A percentile compares a stretch with the other conserved stretches of the same genome.
phyloP scores from a whole-genome alignment of 257 asterid genomes.

The Solanum peruvianum region DNA sequence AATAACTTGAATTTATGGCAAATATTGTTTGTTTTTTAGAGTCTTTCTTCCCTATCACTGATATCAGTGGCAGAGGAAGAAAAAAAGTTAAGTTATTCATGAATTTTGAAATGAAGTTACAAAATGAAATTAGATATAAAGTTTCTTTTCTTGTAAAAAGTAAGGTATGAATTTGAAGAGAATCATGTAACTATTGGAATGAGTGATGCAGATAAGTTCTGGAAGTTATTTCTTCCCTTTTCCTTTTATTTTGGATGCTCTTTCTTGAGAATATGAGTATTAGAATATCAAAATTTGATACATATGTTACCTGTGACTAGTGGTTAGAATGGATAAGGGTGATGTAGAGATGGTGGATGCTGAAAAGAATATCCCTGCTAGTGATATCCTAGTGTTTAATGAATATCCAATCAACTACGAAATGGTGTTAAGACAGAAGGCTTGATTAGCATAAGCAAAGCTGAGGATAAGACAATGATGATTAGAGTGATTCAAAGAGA shows the following conservation, averaged over 20 bases:
- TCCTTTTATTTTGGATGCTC: background rate
- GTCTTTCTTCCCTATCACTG: too few relatives aligned
- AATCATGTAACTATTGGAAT: background rate
- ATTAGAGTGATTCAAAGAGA: constrained; percentile 1
- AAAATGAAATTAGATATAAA: background rate
- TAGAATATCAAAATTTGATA: background rate
- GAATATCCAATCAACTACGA: too few relatives aligned
- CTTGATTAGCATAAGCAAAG: background rate
- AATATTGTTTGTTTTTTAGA: too few relatives aligned
- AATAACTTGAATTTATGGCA: too few relatives aligned
- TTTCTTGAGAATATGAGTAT: background rate
- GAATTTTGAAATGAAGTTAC: too few relatives aligned
- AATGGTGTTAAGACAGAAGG: too few relatives aligned
- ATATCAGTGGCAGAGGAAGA: too few relatives aligned
- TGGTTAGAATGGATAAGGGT: constrained; percentile 27
- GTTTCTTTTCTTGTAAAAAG: background rate
- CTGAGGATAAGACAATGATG: constrained; percentile 7
- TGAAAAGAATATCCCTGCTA: background rate
- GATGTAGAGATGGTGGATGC: constrained; percentile 43
- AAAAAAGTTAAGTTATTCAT: too few relatives aligned
- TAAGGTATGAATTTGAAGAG: background rate
- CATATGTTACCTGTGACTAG: constrained; percentile 6
- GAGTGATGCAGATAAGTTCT: background rate
- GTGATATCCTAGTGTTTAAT: too few relatives aligned
- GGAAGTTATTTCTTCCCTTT: background rate